Base-by-base conservation (phyloP, 1,139 yeast species). In the Kodamaea sp. region DNA sequence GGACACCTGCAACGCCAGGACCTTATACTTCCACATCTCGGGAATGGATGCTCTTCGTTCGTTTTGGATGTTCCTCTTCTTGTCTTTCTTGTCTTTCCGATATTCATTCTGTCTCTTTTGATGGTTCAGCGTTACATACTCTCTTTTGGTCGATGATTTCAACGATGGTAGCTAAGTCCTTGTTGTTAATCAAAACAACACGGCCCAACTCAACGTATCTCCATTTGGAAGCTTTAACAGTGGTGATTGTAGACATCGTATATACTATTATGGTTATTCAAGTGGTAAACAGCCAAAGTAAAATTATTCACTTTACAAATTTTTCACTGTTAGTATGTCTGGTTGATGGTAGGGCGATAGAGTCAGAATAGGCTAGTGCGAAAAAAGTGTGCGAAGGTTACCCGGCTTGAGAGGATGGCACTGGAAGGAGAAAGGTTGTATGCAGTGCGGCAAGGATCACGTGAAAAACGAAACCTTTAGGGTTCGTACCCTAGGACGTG, bases 131-230 rank as follows among this genome's bases (percentile, higher is more conserved):
- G n/a, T n/a, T 57, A 82, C 90, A 70, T 80, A 83, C 97, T 78
- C 97, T 87, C 84, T 87, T 89, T 82, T 90, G 96, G 81, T 94
- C 97, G 68, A 94, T 87, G 77, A 94, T 88, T 80, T 94, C 98
- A 64, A 89, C 96, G 64, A 90, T 81, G 68, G 95, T 77, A 63
- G 97, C 97, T 67, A 90, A 78, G 46, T 66, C 64, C 76, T 86
- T 84, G 76, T 80, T 77, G 81, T 80, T 74, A 70, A 92, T 70
- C 68, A 90, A 84, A 74, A 90, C 96, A 69, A 94, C 88, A 80
- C 98, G 96, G 72, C 99, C 99, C 67, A 90, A 86, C 81, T 92
- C 96, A 71, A 94, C 98, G 70, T 80, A 83, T 85, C 97, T 88
- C 97, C 97, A 90, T 90, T 86, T 87, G 74, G 95, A 80, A 72